Percentiles rank a stretch among this genome's conserved stretches.
Evolutionary conservation across 805 yeast species (phyloP).

Genomic region (Sugiyamaella marilandica): DNA sequence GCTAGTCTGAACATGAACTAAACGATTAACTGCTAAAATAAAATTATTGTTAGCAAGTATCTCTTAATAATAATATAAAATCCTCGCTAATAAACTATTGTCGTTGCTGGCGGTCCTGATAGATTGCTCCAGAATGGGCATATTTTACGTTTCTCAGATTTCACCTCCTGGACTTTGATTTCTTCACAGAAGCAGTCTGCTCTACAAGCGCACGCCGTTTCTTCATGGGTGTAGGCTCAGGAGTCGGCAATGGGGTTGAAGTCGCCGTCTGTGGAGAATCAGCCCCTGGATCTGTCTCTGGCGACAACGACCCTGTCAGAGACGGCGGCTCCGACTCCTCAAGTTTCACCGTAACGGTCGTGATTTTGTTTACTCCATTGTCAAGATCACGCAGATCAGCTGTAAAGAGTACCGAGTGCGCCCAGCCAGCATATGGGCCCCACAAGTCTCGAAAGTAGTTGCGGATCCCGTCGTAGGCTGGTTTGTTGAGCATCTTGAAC

Average conservation of each 20-base stretch:
- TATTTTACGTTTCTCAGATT: no score
- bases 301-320: background rate
- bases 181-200: background rate
- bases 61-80: no score
- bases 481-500: conserved; percentile 45
- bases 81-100: no score
- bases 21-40: no score
- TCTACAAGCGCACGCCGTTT: background rate
- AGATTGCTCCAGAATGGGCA: no score
- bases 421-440: conserved; percentile 98
- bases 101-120: no score
- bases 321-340: background rate
- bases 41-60: no score
- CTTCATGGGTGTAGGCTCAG: background rate
- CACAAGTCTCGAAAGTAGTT: conserved; percentile 59
- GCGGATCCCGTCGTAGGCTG: conserved; percentile 53
- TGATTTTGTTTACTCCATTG: conserved; percentile 15
- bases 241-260: background rate
- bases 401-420: conserved; percentile 89
- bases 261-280: background rate
- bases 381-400: conserved; percentile 53
- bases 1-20: no score
- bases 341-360: background rate
- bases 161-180: background rate
- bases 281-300: background rate